A percentile compares a stretch with the other conserved stretches of the same genome.
Conservation (phyloP, 2,329 filamentous ascomycete species). For the Fusarium graminum region DNA sequence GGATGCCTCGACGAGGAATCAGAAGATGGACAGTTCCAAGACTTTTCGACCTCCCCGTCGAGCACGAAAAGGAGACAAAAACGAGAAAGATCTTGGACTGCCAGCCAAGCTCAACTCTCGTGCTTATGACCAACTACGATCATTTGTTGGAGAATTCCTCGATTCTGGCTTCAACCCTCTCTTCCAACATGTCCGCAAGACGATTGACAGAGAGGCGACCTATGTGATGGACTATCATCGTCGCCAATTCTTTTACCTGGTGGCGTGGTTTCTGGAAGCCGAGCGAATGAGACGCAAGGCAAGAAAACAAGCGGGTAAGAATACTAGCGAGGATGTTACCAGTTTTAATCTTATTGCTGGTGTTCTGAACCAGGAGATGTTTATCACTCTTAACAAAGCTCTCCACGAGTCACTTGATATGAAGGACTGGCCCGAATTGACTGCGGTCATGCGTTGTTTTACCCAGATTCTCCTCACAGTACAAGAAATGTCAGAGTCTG, state of each 20-base stretch:
- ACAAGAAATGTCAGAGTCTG: constrained; percentile 89
- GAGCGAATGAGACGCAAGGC: constrained; percentile 78
- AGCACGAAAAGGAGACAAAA: constrained; percentile 70
- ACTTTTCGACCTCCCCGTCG: constrained; percentile 86
- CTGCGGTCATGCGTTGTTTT: constrained; percentile 91
- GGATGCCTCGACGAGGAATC: constrained; percentile 77
- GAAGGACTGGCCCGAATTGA: constrained; percentile 89
- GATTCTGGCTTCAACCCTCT: constrained; percentile 96
- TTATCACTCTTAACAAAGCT: constrained; percentile 85
- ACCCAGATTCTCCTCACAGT: constrained; percentile 94
- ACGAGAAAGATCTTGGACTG: constrained; percentile 81
- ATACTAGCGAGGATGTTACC: constrained; percentile 68
- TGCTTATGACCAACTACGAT: constrained; percentile 81
- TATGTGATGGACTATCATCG: constrained; percentile 82
- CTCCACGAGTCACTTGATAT: constrained; percentile 84
- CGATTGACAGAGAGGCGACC: constrained; percentile 89
- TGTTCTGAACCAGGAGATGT: constrained; percentile 94
- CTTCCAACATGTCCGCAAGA: constrained; percentile 86
- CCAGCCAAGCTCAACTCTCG: constrained; percentile 76
- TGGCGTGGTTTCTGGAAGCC: constrained; percentile 92
- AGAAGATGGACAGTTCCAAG: constrained; percentile 92
- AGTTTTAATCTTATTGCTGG: constrained; percentile 89
- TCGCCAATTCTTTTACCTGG: constrained; percentile 90
- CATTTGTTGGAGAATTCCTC: constrained; percentile 92
- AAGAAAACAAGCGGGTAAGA: constrained; percentile 66